phyloP scores from a whole-genome alignment of 805 yeast species.

The Sugiyamaella qingdaonensis region DNA sequence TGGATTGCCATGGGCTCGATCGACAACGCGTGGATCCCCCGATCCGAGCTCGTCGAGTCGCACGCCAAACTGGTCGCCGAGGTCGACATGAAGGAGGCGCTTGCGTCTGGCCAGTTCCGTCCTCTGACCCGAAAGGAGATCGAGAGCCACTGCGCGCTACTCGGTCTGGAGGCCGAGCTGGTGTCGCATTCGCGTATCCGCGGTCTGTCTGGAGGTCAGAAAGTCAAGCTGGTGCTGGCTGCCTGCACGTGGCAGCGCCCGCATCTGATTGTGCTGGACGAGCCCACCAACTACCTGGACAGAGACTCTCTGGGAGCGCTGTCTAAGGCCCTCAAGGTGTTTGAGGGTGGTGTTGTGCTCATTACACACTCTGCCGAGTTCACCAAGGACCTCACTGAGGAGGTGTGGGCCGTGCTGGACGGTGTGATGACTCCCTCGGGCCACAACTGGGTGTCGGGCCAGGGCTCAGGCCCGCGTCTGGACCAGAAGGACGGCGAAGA shows the following conservation, averaged over 20 bases:
- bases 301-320: slow-evolving; percentile 99
- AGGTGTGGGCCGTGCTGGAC: slow-evolving; percentile 99
- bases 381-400: slow-evolving; percentile 99
- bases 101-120: slow-evolving; percentile 99
- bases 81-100: slow-evolving; percentile 99
- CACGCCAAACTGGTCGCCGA: slow-evolving; percentile 99
- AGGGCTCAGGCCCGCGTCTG: slow-evolving; percentile 99
- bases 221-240: slow-evolving; percentile 98
- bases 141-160: slow-evolving; percentile 96
- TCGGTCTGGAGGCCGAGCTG: slow-evolving; percentile 98
- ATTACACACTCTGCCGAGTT: slow-evolving; percentile 99
- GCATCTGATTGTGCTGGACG: slow-evolving; percentile 98
- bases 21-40: slow-evolving; percentile 99
- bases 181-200: slow-evolving; percentile 99
- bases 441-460: slow-evolving; percentile 99
- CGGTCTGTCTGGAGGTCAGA: slow-evolving; percentile 99
- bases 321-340: slow-evolving; percentile 96
- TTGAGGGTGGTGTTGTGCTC: slow-evolving; percentile 99
- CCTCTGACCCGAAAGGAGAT: slow-evolving; percentile 99
- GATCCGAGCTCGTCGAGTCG: slow-evolving; percentile 96
- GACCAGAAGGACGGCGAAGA: slow-evolving; percentile 92
- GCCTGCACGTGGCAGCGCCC: slow-evolving; percentile 99
- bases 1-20: slow-evolving; percentile 99
- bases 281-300: slow-evolving; percentile 97
- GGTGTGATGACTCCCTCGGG: slow-evolving; percentile 99